Base-by-base conservation (phyloP, 306 rosid species). In the Cercis canadensis region DNA sequence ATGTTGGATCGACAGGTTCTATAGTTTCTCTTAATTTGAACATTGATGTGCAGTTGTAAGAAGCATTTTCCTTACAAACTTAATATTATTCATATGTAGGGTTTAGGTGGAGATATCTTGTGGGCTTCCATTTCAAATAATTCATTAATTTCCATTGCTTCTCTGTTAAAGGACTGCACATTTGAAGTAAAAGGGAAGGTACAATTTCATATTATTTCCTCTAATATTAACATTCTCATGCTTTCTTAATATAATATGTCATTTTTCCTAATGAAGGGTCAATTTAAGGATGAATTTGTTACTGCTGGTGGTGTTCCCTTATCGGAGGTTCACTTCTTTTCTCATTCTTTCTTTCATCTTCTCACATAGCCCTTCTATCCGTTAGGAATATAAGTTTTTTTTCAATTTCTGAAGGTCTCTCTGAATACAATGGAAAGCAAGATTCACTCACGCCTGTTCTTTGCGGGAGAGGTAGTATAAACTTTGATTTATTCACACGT, bases 301-400 rank as follows among this genome's bases (percentile, higher is more conserved):
- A 93, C 96, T 46, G 93, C 98, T 17, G 98, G 98, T 34, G 98
- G 98, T 53, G 89, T 93, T 74, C 96, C 94, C 18, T 86, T 93
- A 12, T 87, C 92, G 6, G 97, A 90, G 98, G 98, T 93, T 83
- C 72, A 56, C 64, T 74, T 78, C 69, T 72, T 81, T 73, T 64
- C 80, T 75, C 80, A 15, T 10, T 37, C 55, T 45, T 62, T 14
- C 59, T 45, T 13, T 57, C 40, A 53, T 61, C 21, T 56, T 51
- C 62, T n/a, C 57, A 57, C 39, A 59, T 53, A 6, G n/a, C 52
- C 9, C 41, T 65, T 52, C 62, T 39, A 53, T 51, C 43, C 12
- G 15, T 74, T 69, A 19, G 53, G 46, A 65, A 57, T 55, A 56
- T 67, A 68, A 73, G 33, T 57, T 33, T 67, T 17, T 39, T 74